A percentile compares a stretch with the other conserved stretches of the same genome.
Conservation (phyloP, 2,329 filamentous ascomycete species). For the Penicillium sp. region DNA sequence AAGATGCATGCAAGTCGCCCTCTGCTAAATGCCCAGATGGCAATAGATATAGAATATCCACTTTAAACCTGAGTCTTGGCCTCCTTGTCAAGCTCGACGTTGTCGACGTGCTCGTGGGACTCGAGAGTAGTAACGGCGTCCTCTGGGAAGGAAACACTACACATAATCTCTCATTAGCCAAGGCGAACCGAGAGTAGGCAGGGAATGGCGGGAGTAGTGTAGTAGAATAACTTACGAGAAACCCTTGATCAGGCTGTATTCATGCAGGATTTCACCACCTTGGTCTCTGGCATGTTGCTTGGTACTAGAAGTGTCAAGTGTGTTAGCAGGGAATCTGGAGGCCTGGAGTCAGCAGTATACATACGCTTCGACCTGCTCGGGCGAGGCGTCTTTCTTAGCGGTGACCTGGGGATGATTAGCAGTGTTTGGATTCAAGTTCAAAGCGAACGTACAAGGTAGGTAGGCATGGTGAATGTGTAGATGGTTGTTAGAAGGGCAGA, state of each 20-base stretch:
- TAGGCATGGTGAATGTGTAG: slow-evolving; percentile 1
- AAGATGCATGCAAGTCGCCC: too few relatives aligned
- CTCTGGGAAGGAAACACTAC: slow-evolving; percentile 1
- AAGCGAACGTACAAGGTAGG: background rate
- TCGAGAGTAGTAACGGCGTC: background rate
- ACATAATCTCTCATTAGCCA: background rate
- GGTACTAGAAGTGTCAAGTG: background rate
- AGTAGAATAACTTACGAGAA: slow-evolving; percentile 1
- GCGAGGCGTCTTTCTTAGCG: slow-evolving; percentile 2
- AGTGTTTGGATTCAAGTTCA: background rate
- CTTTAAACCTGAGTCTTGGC: background rate
- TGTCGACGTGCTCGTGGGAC: slow-evolving; percentile 2
- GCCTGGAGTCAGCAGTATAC: background rate
- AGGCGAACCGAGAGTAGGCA: background rate
- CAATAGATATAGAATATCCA: too few relatives aligned
- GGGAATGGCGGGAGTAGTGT: too few relatives aligned
- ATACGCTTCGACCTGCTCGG: slow-evolving; percentile 2
- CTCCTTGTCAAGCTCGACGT: background rate
- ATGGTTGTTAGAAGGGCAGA: background rate
- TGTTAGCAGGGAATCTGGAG: background rate
- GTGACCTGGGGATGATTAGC: slow-evolving; percentile 4
- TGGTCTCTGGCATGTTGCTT: slow-evolving; percentile 5
- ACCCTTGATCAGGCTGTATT: slow-evolving; percentile 10
- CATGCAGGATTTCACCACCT: slow-evolving; percentile 4
- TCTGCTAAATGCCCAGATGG: too few relatives aligned